Evolutionary conservation across 2,329 filamentous ascomycete genomes (phyloP).

Genomic region (Ophiostoma sp.): DNA sequence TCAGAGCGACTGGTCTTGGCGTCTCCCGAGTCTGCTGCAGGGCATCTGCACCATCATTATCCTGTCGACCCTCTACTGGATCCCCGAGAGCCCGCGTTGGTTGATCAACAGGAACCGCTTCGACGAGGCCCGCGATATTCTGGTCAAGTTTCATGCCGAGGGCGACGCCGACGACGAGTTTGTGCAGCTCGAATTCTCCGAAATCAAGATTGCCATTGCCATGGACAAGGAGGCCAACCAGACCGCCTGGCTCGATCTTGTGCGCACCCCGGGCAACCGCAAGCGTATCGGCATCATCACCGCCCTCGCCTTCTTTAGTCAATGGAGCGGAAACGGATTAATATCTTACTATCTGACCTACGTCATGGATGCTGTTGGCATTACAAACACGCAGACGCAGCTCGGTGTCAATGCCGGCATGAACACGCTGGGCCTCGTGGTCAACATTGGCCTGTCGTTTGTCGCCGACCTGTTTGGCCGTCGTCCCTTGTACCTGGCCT

Average conservation of each 20-base stretch:
- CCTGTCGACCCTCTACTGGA: background rate
- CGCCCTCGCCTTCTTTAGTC: background rate
- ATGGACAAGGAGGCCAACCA: conserved; percentile 4
- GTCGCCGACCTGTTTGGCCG: conserved; percentile 2
- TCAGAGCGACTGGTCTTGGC: conserved; percentile 9
- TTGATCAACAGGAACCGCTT: background rate
- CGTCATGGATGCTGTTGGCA: background rate
- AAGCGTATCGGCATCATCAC: conserved; percentile 5
- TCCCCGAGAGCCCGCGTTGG: conserved; percentile 13
- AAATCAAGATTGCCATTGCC: conserved; percentile 6
- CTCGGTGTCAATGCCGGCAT: conserved; percentile 12
- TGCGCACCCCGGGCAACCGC: conserved; percentile 6
- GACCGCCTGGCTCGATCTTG: conserved; percentile 2
- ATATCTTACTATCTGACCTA: background rate
- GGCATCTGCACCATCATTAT: background rate
- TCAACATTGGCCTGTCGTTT: background rate
- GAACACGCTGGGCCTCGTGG: background rate
- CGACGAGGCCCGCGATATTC: background rate
- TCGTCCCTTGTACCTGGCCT: background rate
- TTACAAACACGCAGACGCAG: background rate
- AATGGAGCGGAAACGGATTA: background rate
- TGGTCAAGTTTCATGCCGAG: conserved; percentile 2
- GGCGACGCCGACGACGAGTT: background rate
- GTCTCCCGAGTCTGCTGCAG: background rate
- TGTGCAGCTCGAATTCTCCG: background rate